Evolutionary conservation across 306 rosid species (phyloP).

Genomic region (Biancaea sappan): DNA sequence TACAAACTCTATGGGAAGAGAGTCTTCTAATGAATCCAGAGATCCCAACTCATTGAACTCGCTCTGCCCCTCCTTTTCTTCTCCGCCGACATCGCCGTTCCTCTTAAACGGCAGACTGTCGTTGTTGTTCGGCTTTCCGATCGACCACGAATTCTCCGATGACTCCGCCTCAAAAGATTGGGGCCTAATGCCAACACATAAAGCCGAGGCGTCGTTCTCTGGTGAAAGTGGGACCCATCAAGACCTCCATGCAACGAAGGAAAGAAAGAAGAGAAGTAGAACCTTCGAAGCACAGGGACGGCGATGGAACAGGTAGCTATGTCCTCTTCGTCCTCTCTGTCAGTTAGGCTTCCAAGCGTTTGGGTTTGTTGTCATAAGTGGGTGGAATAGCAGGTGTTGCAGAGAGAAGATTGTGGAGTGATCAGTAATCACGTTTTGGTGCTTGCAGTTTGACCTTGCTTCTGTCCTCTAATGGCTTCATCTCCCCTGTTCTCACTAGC

Average conservation of each 20-base stretch:
- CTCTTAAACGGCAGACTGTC: constrained; percentile 35
- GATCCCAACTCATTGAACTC: constrained; percentile 51
- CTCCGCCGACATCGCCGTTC: constrained; percentile 30
- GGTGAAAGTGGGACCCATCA: constrained; percentile 66
- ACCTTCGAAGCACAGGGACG: no score
- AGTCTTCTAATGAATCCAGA: constrained; percentile 64
- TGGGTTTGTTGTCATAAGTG: constrained; percentile 65
- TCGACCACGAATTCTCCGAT: constrained; percentile 74
- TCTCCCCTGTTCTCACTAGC: no score
- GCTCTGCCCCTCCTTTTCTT: constrained; percentile 62
- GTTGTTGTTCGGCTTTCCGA: constrained; percentile 76
- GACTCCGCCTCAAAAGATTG: constrained; percentile 43
- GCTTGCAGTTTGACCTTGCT: no score
- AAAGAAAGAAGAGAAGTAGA: no score
- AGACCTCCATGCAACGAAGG: constrained; percentile 70
- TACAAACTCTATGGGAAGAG: constrained; percentile 90
- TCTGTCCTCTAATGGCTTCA: no score
- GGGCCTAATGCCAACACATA: constrained; percentile 17
- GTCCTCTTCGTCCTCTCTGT: constrained; percentile 61
- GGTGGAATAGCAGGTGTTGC: not conserved
- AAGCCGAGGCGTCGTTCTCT: constrained; percentile 30
- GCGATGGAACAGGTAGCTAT: constrained; percentile 38
- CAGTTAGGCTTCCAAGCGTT: constrained; percentile 49
- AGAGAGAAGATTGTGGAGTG: not conserved
- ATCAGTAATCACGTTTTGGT: no score